Base-by-base conservation (phyloP, 768 basidiomycete genomes). In the Baorangia bicolor region DNA sequence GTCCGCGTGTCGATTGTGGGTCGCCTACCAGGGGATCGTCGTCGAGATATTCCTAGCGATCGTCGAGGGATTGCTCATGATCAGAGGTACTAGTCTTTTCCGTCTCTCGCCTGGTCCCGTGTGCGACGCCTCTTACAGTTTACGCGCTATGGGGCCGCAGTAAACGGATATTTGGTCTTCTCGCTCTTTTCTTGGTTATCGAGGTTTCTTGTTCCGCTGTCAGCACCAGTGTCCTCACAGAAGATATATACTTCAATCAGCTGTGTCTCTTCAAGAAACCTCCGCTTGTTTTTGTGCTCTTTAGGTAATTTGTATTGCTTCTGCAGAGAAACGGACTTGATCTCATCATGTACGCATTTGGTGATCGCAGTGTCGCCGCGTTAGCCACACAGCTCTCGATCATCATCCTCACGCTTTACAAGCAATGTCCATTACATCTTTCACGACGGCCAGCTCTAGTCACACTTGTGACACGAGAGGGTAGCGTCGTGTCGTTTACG, bases 61-160 rank as follows among this genome's bases (percentile, higher is more conserved):
- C 14, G 34, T 61, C 11, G 60, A 61, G n/a, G 58, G 25, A 16
- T 52, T 55, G 37, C 38, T 59, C 23, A 56, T 56, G 39, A 42
- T 58, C 37, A 50, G 52, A 50, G 49, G 59, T 61, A 57, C 7
- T 10, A 28, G 43, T 20, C 9, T n/a, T 3, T 23, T 13, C 44
- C 10, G 6, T 38, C 21, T 35, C 25, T 30, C 6, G 23, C 27
- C 13, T 20, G 1, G 12, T 40, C 38, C n/a, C 16, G 25, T 25
- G 35, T 14, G 28, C 35, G n/a, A 34, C 35, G 10, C 16, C 30
- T 33, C 11, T 18, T 20, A 12, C 40, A 55, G 59, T 59, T 43
- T 49, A 61, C 16, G 49, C 25, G 31, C 37, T 54, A 16, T 49
- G 49, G 45, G 49, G 35, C 30, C 49, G 57, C 3, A 45, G n/a